Percentiles rank a stretch among this genome's conserved stretches.
phyloP scores from a whole-genome alignment of 2,329 filamentous ascomycete species.

The Talaromyces sp. region DNA sequence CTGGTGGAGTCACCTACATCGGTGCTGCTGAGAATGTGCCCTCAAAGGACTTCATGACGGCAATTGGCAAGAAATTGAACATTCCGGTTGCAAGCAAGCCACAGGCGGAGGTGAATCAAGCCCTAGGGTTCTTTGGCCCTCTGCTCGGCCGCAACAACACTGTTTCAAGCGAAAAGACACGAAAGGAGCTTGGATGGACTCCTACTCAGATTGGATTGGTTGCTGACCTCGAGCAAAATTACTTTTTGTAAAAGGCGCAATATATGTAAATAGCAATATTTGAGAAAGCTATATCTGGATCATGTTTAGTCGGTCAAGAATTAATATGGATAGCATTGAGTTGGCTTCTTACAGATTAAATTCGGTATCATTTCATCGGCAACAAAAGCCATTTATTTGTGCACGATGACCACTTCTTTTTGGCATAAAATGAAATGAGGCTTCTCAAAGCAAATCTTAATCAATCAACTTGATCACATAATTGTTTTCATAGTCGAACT shows the following conservation, averaged over 20 bases:
- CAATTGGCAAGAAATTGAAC: slow-evolving; percentile 35
- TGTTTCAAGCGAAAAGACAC: slow-evolving; percentile 37
- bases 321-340: not conserved
- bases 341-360: not conserved
- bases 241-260: not conserved
- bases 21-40: slow-evolving; percentile 36
- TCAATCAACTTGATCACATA: not conserved
- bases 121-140: slow-evolving; percentile 31
- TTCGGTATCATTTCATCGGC: not conserved
- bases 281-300: not conserved
- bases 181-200: slow-evolving; percentile 36
- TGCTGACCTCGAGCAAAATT: slow-evolving; percentile 28
- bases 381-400: not conserved
- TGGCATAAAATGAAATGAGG: not conserved
- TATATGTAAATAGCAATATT: not conserved
- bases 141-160: slow-evolving; percentile 31
- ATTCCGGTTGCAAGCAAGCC: slow-evolving; percentile 31
- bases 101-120: slow-evolving; percentile 27
- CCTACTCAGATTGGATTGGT: slow-evolving; percentile 26
- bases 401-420: not conserved
- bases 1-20: slow-evolving; percentile 38
- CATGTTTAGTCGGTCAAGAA: not conserved
- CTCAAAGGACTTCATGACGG: slow-evolving; percentile 35
- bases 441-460: not conserved
- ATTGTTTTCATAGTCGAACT: not conserved